Evolutionary conservation across 163 green algal genomes (phyloP).

Genomic region (Chlamydomonas reinhardtii): DNA sequence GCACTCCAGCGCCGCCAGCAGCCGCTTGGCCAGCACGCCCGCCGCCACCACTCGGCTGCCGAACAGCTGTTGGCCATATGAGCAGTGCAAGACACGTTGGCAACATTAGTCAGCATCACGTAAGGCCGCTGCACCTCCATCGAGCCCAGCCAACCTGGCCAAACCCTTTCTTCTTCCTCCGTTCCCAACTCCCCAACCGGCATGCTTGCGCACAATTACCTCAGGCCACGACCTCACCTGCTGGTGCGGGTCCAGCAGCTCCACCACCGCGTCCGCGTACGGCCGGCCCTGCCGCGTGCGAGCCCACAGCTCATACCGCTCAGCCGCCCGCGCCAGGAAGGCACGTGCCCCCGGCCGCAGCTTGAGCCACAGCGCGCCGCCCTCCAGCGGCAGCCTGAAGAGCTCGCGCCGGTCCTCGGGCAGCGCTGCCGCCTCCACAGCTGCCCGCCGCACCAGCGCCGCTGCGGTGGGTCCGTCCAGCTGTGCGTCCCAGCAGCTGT

Average conservation of each 20-base stretch:
- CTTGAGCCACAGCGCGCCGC: constrained; percentile 79
- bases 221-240: too few relatives aligned
- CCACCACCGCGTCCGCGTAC: constrained; percentile 76
- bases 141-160: too few relatives aligned
- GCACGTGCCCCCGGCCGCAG: constrained; percentile 76
- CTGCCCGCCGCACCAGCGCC: neutral
- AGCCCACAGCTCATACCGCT: constrained; percentile 84
- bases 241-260: constrained; percentile 77
- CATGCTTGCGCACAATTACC: too few relatives aligned
- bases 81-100: too few relatives aligned
- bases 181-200: too few relatives aligned
- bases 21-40: constrained; percentile 65
- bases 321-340: constrained; percentile 67
- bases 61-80: constrained; percentile 62
- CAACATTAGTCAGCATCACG: too few relatives aligned
- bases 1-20: constrained; percentile 57
- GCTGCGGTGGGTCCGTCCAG: neutral
- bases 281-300: constrained; percentile 60
- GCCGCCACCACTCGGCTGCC: constrained; percentile 74
- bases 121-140: too few relatives aligned
- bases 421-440: constrained; percentile 22
- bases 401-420: constrained; percentile 43
- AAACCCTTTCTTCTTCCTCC: too few relatives aligned
- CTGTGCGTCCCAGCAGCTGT: constrained; percentile 35
- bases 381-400: constrained; percentile 32